These are phyloP conservation scores for Aspergillus sclerotiicarbonarius DNA, from an alignment of 495 filamentous ascomycete genomes.

Conservation along the genomic window DNA sequence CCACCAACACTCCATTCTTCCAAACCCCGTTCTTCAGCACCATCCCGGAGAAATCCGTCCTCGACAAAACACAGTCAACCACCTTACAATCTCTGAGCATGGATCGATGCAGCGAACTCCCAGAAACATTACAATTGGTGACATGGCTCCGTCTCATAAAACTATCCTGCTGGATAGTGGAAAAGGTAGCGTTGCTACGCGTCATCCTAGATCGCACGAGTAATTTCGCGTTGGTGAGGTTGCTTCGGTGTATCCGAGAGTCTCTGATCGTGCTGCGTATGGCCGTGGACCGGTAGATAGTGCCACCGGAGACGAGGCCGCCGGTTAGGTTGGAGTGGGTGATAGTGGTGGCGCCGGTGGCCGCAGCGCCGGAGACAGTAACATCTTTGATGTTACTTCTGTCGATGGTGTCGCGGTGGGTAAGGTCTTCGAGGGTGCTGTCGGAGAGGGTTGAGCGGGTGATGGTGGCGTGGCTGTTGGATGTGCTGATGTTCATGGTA, in stretches of 20 bases:
- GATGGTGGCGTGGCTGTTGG: conserved; percentile 19
- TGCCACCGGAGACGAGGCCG: conserved; percentile 19
- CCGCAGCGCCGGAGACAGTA: neutral
- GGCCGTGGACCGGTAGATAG: conserved; percentile 12
- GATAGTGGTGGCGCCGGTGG: conserved; percentile 20
- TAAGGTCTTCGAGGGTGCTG: conserved; percentile 20
- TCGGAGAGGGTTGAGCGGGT: conserved; percentile 20
- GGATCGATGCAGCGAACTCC: conserved; percentile 20
- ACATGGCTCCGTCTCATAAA: conserved; percentile 16
- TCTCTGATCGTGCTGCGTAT: conserved; percentile 18
- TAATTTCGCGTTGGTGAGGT: conserved; percentile 22
- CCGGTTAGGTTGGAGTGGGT: conserved; percentile 16
- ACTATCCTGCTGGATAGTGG: conserved; percentile 22
- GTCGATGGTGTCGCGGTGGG: conserved; percentile 14
- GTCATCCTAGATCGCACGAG: conserved; percentile 14
- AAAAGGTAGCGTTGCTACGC: conserved; percentile 17
- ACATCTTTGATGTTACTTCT: conserved; percentile 11
- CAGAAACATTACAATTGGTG: conserved; percentile 6
- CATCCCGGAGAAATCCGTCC: conserved; percentile 30
- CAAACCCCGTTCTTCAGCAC: conserved; percentile 36
- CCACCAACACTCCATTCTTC: conserved; percentile 33
- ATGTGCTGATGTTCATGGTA: conserved; percentile 8
- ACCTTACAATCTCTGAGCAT: conserved; percentile 31
- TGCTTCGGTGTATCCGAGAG: conserved; percentile 18
- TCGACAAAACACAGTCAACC: conserved; percentile 26